Evolutionary conservation across 495 filamentous ascomycete genomes (phyloP).

Genomic region (Clohesyomyces aquaticus): DNA sequence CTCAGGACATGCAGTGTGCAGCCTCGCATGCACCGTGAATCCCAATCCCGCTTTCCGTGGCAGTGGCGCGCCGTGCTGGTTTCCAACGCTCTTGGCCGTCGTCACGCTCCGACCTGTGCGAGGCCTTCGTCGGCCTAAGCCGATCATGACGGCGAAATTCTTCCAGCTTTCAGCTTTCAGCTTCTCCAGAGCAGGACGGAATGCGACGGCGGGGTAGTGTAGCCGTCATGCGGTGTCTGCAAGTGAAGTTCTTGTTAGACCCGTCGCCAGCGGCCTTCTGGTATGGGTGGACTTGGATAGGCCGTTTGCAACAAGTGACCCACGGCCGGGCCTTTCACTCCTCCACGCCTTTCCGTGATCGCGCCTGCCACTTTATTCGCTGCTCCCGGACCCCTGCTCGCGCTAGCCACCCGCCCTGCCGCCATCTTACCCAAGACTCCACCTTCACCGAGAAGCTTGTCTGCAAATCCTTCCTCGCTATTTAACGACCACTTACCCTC

Average conservation of each 20-base stretch:
- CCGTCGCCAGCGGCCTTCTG: no score
- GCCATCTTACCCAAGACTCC: neutral
- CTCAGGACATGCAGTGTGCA: no score
- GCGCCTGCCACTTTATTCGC: neutral
- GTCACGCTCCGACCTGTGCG: no score
- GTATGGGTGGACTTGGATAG: no score
- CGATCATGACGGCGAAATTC: no score
- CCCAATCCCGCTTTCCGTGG: neutral
- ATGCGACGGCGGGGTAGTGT: neutral
- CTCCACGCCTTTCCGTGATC: neutral
- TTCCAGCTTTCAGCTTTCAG: no score
- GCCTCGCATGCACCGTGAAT: neutral
- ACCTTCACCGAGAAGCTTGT: neutral
- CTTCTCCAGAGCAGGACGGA: no score
- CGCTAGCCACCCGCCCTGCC: neutral
- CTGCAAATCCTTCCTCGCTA: neutral
- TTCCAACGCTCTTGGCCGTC: no score
- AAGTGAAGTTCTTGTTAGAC: neutral
- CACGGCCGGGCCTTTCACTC: neutral
- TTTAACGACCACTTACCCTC: neutral
- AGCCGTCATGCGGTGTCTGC: neutral
- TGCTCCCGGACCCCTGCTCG: neutral
- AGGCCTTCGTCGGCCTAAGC: no score
- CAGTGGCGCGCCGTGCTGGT: neutral
- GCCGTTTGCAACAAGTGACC: neutral